phyloP scores from a whole-genome alignment of 805 yeast species.

The Sugiyamaella chiloensis region DNA sequence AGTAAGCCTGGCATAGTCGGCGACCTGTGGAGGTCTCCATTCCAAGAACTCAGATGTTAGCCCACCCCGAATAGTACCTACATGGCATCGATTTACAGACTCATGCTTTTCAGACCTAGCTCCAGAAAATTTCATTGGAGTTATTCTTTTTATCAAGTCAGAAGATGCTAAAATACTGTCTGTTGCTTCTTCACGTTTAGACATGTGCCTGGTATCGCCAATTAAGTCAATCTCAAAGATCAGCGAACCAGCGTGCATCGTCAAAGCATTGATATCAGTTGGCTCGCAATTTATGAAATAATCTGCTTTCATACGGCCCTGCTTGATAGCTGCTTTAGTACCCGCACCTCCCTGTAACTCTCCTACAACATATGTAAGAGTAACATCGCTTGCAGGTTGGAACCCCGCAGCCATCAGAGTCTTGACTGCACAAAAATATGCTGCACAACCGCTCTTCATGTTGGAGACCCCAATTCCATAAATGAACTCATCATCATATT shows the following conservation, averaged over 20 bases:
- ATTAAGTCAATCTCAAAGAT: conserved; percentile 3
- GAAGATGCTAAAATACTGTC: conserved; percentile 8
- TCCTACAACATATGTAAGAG: conserved; percentile 1
- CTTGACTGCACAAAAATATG: conserved; percentile 6
- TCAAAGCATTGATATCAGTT: not conserved
- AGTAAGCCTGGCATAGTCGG: conserved; percentile 3
- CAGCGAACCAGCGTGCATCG: conserved; percentile 7
- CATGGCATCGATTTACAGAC: conserved; percentile 5
- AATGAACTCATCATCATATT: conserved; percentile 2
- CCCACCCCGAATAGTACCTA: conserved; percentile 5
- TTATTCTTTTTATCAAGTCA: not conserved
- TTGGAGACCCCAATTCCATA: conserved; percentile 5
- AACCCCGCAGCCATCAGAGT: not conserved
- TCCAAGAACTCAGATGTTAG: not conserved
- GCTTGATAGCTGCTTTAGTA: conserved; percentile 3
- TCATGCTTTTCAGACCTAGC: conserved; percentile 5
- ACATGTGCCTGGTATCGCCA: conserved; percentile 7
- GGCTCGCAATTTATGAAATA: conserved; percentile 7
- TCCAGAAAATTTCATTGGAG: not conserved
- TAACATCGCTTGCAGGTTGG: not conserved
- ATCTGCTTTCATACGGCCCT: conserved; percentile 6
- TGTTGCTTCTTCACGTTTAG: conserved; percentile 5
- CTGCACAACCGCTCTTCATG: conserved; percentile 7
- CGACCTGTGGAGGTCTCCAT: conserved; percentile 6
- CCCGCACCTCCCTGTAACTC: conserved; percentile 7